Base-by-base conservation (phyloP, 164 flowering plant genomes). In the Saururus chinensis region DNA sequence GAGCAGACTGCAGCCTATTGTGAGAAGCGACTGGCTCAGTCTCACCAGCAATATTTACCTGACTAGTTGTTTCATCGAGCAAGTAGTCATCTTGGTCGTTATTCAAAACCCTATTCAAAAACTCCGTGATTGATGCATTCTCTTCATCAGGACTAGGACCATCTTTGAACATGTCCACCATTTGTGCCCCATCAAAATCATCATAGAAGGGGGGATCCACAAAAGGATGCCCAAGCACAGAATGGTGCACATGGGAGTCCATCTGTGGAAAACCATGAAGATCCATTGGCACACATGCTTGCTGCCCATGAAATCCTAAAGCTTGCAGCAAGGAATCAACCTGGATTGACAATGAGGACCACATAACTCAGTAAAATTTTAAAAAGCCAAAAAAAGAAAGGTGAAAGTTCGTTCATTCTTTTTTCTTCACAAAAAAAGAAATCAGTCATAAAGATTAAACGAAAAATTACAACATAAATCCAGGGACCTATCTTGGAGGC, bases 131-230 rank as follows among this genome's bases (percentile, higher is more conserved):
- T 30, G 45, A 48, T 19, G 60, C 61, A 26, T 62, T 58, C 53
- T 78, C 84, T 25, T 67, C 48, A 40, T 69, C 81, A 63, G 73
- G 71, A 23, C 70, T 68, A 37, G 72, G 75, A 68, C 67, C 68
- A 52, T n/a, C n/a, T n/a, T n/a, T n/a, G 73, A 80, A 67, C 70
- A 17, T 10, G 40, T 57, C 75, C 35, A 20, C 53, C 4, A 11
- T 25, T 56, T 63, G 59, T 30, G 61, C 64, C 26, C 61, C 51
- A 55, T 42, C 70, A 24, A 67, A 66, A 24, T 70, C 70, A 65
- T 55, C 65, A 26, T 71, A 59, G 53, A 35, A 69, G 26, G 68
- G 61, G 26, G 76, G 62, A 59, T 66, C 70, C 66, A 64, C 59
- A 60, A 49, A 60, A 40, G 70, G 64, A 45, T 60, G 59, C 61